These are phyloP conservation scores for Clarireedia monteithiana DNA, from an alignment of 2,329 filamentous ascomycete species.

Conservation along the genomic window DNA sequence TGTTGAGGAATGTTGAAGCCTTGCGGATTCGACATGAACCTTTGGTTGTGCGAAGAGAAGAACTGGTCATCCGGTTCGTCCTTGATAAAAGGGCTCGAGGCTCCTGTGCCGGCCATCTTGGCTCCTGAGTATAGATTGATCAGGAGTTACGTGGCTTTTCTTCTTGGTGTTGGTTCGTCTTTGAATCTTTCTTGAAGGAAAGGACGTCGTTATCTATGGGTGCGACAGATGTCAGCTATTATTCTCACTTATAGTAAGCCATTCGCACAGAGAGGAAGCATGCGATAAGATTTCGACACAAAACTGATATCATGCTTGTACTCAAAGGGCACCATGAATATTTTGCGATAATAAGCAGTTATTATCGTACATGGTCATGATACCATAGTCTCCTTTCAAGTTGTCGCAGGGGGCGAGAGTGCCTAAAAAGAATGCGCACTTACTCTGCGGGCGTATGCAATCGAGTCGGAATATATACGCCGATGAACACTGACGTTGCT, in stretches of 20 bases:
- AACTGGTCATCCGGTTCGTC: conserved; percentile 56
- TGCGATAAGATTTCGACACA: not conserved
- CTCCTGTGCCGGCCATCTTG: conserved; percentile 30
- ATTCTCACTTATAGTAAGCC: conserved; percentile 11
- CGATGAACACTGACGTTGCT: not conserved
- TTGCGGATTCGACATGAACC: conserved; percentile 28
- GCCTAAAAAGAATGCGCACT: conserved; percentile 15
- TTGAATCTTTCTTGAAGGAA: conserved; percentile 5
- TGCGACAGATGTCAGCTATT: conserved; percentile 27
- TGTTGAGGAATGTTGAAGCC: conserved; percentile 39
- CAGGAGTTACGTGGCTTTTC: conserved; percentile 12
- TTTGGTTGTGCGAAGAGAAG: conserved; percentile 33
- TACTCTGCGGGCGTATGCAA: conserved; percentile 14
- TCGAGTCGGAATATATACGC: conserved; percentile 6
- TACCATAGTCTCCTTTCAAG: not conserved
- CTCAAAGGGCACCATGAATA: not conserved
- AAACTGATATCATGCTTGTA: not conserved
- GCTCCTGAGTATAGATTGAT: conserved; percentile 13
- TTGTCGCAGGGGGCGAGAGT: not conserved
- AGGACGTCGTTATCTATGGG: conserved; percentile 16
- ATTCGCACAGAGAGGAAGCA: conserved; percentile 16
- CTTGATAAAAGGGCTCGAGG: conserved; percentile 55
- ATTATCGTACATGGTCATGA: not conserved
- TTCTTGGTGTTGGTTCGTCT: conserved; percentile 15
- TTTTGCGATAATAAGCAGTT: not conserved